These are phyloP conservation scores for Colletotrichum tropicicola DNA, from an alignment of 2,329 filamentous ascomycete species.

Conservation along the genomic window DNA sequence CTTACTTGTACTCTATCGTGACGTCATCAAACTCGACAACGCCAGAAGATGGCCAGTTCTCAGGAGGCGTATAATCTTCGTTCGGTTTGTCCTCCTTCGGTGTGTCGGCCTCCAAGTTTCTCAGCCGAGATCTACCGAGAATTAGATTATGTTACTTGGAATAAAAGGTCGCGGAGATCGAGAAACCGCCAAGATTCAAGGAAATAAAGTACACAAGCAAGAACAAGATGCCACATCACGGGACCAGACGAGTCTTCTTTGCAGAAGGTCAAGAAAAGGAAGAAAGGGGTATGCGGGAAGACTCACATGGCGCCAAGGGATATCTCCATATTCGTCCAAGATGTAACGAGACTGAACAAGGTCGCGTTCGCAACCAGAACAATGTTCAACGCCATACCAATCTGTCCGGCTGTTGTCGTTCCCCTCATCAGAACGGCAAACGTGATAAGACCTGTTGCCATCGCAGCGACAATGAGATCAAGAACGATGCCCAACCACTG, in stretches of 20 bases:
- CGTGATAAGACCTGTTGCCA: conserved; percentile 56
- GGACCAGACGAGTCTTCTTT: no score
- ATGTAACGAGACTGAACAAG: conserved; percentile 38
- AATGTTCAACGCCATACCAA: conserved; percentile 36
- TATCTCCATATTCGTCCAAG: conserved; percentile 42
- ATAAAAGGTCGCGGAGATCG: no score
- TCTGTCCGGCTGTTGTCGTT: conserved; percentile 20
- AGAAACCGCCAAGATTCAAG: no score
- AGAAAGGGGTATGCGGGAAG: background rate
- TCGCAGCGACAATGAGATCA: conserved; percentile 55
- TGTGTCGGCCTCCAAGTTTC: conserved; percentile 37
- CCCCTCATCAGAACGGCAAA: conserved; percentile 44
- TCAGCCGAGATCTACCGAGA: conserved; percentile 33
- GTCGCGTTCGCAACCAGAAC: conserved; percentile 38
- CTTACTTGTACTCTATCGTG: conserved; percentile 39
- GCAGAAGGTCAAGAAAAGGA: background rate
- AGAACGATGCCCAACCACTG: conserved; percentile 64
- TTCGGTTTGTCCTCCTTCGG: conserved; percentile 37
- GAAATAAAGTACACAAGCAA: no score
- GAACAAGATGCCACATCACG: no score
- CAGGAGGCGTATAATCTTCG: conserved; percentile 32
- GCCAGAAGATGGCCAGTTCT: conserved; percentile 43
- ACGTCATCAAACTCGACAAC: conserved; percentile 43
- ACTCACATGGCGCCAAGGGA: conserved; percentile 36
- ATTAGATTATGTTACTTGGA: background rate